These are phyloP conservation scores for Cystofilobasidium capitatum DNA, from an alignment of 768 basidiomycete genomes.

Conservation along the genomic window DNA sequence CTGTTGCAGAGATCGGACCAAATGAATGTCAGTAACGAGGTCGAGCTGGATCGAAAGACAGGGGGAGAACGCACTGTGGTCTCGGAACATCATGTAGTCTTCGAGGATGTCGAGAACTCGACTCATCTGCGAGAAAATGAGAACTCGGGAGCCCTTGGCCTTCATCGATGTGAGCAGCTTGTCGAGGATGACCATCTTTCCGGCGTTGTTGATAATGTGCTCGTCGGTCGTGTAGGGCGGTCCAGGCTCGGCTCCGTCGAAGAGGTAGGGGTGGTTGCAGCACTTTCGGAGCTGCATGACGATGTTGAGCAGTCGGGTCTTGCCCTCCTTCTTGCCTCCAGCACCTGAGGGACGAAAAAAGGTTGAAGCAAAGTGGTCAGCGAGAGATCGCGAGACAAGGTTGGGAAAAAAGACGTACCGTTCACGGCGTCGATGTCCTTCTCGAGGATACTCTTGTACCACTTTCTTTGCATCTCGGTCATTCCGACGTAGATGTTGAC, in stretches of 20 bases:
- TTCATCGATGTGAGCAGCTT: slow-evolving; percentile 81
- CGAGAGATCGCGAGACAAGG: background rate
- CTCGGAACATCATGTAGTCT: slow-evolving; percentile 88
- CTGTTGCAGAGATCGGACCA: slow-evolving; percentile 45
- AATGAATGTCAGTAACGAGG: no score
- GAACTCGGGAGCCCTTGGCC: slow-evolving; percentile 80
- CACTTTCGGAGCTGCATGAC: slow-evolving; percentile 78
- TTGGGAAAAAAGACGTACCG: slow-evolving; percentile 45
- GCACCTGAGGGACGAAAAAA: slow-evolving; percentile 47
- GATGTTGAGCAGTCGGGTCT: slow-evolving; percentile 94
- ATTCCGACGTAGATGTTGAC: slow-evolving; percentile 97
- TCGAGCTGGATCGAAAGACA: background rate
- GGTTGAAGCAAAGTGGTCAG: background rate
- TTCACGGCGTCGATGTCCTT: slow-evolving; percentile 99
- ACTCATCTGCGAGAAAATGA: slow-evolving; percentile 99
- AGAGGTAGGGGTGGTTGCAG: slow-evolving; percentile 42
- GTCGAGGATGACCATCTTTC: slow-evolving; percentile 97
- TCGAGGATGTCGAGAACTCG: slow-evolving; percentile 96
- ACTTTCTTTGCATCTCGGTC: slow-evolving; percentile 94
- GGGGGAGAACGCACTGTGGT: slow-evolving; percentile 55
- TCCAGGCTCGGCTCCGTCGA: slow-evolving; percentile 63
- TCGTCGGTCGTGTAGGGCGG: slow-evolving; percentile 98
- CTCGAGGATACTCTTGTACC: slow-evolving; percentile 86
- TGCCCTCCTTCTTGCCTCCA: slow-evolving; percentile 96
- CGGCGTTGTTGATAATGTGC: slow-evolving; percentile 84